Evolutionary conservation across 2,329 filamentous ascomycete genomes (phyloP).

Genomic region (Talaromyces piceae): DNA sequence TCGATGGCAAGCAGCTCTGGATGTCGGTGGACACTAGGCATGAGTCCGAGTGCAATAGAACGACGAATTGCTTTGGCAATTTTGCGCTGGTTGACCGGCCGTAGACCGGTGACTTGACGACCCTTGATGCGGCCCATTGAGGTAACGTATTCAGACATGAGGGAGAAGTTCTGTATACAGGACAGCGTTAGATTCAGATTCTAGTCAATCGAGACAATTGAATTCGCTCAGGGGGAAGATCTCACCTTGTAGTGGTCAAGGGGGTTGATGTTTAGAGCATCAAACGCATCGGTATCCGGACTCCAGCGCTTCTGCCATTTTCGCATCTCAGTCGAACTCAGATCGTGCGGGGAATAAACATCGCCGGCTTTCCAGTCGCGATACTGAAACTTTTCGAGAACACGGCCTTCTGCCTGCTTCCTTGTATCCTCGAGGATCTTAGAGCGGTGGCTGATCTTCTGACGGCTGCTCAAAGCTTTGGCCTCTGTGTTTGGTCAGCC

Average conservation of each 20-base stretch:
- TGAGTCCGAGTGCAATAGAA: slow-evolving; percentile 79
- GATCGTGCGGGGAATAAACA: slow-evolving; percentile 82
- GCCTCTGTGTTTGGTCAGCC: slow-evolving; percentile 13
- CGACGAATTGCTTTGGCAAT: slow-evolving; percentile 88
- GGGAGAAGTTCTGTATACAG: slow-evolving; percentile 70
- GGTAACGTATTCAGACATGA: slow-evolving; percentile 84
- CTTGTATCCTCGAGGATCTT: slow-evolving; percentile 31
- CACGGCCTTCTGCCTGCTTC: slow-evolving; percentile 28
- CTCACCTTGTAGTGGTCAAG: slow-evolving; percentile 78
- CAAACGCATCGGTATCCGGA: slow-evolving; percentile 64
- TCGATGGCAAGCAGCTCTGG: slow-evolving; percentile 62
- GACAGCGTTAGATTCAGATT: slow-evolving; percentile 6
- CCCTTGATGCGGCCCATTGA: slow-evolving; percentile 78
- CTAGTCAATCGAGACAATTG: neutral
- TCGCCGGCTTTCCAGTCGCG: slow-evolving; percentile 72
- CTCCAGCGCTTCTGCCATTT: slow-evolving; percentile 63
- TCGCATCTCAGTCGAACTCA: slow-evolving; percentile 67
- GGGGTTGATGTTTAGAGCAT: slow-evolving; percentile 71
- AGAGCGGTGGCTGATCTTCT: slow-evolving; percentile 24
- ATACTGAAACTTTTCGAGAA: slow-evolving; percentile 39
- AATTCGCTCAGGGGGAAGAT: slow-evolving; percentile 8
- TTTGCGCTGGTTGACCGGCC: slow-evolving; percentile 84
- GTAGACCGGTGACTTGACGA: slow-evolving; percentile 66
- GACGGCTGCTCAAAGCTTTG: slow-evolving; percentile 17
- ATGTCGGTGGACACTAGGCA: slow-evolving; percentile 85